Base-by-base conservation (phyloP, 1,284 basidiomycete species). In the Ustanciosporium gigantosporum region DNA sequence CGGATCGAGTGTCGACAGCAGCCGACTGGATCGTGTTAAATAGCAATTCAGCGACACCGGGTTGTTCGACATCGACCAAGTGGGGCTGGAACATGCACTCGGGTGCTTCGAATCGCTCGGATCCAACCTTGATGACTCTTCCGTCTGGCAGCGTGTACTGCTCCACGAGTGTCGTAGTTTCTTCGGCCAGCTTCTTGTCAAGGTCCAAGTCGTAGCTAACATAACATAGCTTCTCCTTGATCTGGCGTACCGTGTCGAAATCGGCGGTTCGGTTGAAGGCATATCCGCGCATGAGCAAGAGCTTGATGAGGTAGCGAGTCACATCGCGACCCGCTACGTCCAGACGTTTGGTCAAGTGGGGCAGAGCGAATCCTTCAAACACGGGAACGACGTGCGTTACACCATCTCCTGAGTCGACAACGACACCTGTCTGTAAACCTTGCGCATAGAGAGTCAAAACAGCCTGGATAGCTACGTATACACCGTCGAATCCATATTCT, bases 71-170 rank as follows among this genome's bases (percentile, higher is more conserved):
- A 67, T 98, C 95, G 43, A 98, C 91, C 7, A 99, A 84, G 79
- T 96, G 91, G 20, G 95, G 95, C 80, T 99, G 93, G 87, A 99
- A 98, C 90, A 98, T 92, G 82, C 95, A 98, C 80, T 98, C 95
- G 11, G 95, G 95, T n/a, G 94, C 95, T 80, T 96, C 91, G 78
- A 96, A 99, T n/a, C 95, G 88, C 79, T 99, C 95, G 2, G 91
- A 91, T 21, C 94, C 95, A 46, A 98, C 91, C 83, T 95, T 96
- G 84, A 98, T 96, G 24, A 84, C 85, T 36, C 95, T 88, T 2
- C 95, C 95, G 74, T 98, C 94, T 2, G 95, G 95, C 22, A 98
- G 87, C 88, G 90, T 94, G 79, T 98, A 98, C 78, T 83, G 92
- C 81, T 98, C 95, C 5, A 97, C 92, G 9, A 98, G 82, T 2